Evolutionary conservation across 2,329 filamentous ascomycete species (phyloP), one percentile per base, ranked within the genome.

Genomic region (Tolypocladium nubicola): DNA sequence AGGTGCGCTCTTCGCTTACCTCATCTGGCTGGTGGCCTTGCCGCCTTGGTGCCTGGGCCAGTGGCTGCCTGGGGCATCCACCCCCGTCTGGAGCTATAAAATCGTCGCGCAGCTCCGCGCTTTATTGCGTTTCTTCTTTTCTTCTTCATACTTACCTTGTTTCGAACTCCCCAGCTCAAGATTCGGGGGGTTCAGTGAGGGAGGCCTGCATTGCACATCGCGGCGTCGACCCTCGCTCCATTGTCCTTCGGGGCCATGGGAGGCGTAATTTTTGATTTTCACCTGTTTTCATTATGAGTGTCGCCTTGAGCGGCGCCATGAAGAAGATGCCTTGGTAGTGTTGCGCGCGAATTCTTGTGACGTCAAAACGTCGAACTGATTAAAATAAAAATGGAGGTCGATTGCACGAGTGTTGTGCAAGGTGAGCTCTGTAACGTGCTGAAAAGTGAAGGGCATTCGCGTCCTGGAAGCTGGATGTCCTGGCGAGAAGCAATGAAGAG

Each of bases 111-210:
- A 37, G 52, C 61, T 30, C 39, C 56, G 8, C 2, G 0, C 45
- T 65, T 59, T 61, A 54, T 49, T 56, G 56, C 62, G 68, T 68
- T 62, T 56, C 65, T 67, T 61, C 65, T 70, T 73, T 67, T 62
- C 70, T 70, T 76, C 72, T 74, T 77, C 74, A 79, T 79, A 79
- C 77, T 79, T 79, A 79, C 76, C 76, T 79, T 79, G 73, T 73
- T 72, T 67, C 68, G 71, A 70, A 64, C 58, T 64, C 60, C 65
- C 70, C 69, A 68, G 76, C 67, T 80, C 77, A 79, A 66, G 75
- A 76, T 71, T 70, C 63, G 70, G 67, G 65, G 63, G 58, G 60
- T 65, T 70, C 71, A 79, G 72, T 66, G 64, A 67, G 72, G 74
- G 70, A 74, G 71, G 72, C 76, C 77, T 80, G 77, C 77, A 80